These are phyloP conservation scores for Trematosphaeria pertusa DNA, from an alignment of 2,329 filamentous ascomycete species.

Conservation along the genomic window DNA sequence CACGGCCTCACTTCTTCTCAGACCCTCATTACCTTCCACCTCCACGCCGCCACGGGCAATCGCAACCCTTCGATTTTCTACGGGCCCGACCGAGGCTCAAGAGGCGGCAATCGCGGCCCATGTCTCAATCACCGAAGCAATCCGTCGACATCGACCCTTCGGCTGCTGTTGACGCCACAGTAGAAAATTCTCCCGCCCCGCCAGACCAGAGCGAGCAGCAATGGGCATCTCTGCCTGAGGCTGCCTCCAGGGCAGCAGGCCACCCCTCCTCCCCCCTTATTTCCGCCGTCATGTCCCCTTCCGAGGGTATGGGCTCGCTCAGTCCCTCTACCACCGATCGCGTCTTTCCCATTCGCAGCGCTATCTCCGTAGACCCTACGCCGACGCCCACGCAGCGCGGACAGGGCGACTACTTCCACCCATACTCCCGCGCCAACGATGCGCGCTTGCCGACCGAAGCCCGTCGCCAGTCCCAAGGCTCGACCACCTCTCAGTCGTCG, in stretches of 20 bases:
- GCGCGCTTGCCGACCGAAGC: slow-evolving; percentile 25
- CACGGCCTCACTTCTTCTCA: not conserved
- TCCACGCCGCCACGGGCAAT: slow-evolving; percentile 1
- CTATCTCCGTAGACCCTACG: slow-evolving; percentile 71
- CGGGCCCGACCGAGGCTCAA: no score
- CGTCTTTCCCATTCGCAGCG: slow-evolving; percentile 83
- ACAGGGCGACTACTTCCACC: slow-evolving; percentile 50
- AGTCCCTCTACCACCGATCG: slow-evolving; percentile 61
- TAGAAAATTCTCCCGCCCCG: slow-evolving; percentile 18
- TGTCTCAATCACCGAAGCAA: slow-evolving; percentile 35
- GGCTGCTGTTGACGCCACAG: slow-evolving; percentile 8
- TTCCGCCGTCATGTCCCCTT: slow-evolving; percentile 22
- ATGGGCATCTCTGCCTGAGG: slow-evolving; percentile 16
- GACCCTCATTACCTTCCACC: slow-evolving; percentile 1
- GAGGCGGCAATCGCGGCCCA: slow-evolving; percentile 18
- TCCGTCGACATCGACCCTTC: slow-evolving; percentile 17
- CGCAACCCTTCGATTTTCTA: not conserved
- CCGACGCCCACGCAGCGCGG: slow-evolving; percentile 44
- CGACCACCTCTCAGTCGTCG: slow-evolving; percentile 38
- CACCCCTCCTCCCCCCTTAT: slow-evolving; percentile 11
- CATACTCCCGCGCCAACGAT: slow-evolving; percentile 32
- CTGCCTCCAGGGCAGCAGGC: slow-evolving; percentile 6
- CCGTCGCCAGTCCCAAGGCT: slow-evolving; percentile 37
- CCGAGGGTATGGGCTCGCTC: slow-evolving; percentile 34
- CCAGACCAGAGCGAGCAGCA: slow-evolving; percentile 16